Evolutionary conservation across 1,284 basidiomycete species (phyloP), one percentile per base, ranked within the genome.

Genomic region (Trichosporon coremiiforme): DNA sequence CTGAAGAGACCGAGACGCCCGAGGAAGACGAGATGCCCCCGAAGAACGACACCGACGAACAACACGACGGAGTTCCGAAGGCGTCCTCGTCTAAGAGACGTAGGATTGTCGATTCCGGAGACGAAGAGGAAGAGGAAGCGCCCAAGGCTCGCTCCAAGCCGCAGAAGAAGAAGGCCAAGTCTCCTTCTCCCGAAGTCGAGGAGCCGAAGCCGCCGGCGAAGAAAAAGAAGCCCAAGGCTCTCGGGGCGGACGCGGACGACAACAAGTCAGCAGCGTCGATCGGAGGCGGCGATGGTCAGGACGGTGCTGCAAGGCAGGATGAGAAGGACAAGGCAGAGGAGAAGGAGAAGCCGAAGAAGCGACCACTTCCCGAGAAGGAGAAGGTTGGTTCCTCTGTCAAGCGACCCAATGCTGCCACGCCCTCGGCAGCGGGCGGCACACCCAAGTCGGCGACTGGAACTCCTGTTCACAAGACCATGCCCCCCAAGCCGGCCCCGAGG

Each of bases 401-500:
- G 60, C 41, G 41, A 45, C 63, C 50, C 53, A 64, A 45, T 35
- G 64, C 22, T 3, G 29, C 38, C 2, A 57, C 68, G 1, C 36
- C 64, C n/a, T 17, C 35, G 10, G 64, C 64, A 4, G 55, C 38
- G 1, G 35, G 22, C 29, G 9, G 10, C 15, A 62, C 66, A 55
- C 38, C 38, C 13, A 36, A 55, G 6, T 35, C 65, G n/a, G 22
- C 55, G 1, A 7, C 63, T 20, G 53, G 38, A 36, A 33, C 68
- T 15, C 50, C 63, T 4, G 41, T 31, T 10, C 68, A 45, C 47
- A 62, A 62, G 33, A 13, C 57, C 12, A 65, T 47, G 2, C 36
- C 69, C 0, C 38, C 69, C 4, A 55, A 60, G 12, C 15, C 66
- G 7, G 66, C 63, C 7, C 65, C 71, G n/a, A 64, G 68, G 12